Evolutionary conservation across 495 filamentous ascomycete species (phyloP).

Genomic region (Entonaema liquescens): DNA sequence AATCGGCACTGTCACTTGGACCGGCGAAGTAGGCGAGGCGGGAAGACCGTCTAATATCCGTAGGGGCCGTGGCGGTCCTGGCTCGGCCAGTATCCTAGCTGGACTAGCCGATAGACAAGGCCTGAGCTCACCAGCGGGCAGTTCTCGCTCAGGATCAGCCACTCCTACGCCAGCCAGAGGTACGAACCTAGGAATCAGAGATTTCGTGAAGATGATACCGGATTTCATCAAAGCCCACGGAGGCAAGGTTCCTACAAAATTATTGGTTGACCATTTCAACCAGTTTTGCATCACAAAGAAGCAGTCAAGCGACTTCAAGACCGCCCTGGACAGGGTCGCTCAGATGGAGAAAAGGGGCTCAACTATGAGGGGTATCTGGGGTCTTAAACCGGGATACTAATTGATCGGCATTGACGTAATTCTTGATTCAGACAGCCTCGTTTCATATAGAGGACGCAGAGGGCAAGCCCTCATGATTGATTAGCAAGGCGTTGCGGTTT

Average conservation of each 20-base stretch:
- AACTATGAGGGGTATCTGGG: conserved; percentile 56
- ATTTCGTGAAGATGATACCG: conserved; percentile 78
- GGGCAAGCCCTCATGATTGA: background rate
- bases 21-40: conserved; percentile 78
- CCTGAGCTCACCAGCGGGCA: conserved; percentile 45
- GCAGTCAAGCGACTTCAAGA: conserved; percentile 59
- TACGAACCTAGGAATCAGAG: conserved; percentile 49
- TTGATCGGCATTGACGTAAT: conserved; percentile 5
- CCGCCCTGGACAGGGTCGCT: conserved; percentile 60
- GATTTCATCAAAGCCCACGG: conserved; percentile 76
- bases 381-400: conserved; percentile 44
- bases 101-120: conserved; percentile 67
- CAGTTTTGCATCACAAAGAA: conserved; percentile 55
- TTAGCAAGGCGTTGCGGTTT: conserved; percentile 4
- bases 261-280: conserved; percentile 80
- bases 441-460: background rate
- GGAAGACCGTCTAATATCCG: conserved; percentile 62
- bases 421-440: background rate
- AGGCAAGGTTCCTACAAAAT: conserved; percentile 74
- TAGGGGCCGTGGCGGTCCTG: conserved; percentile 51
- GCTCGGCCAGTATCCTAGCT: conserved; percentile 66
- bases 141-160: conserved; percentile 40
- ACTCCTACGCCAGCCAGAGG: conserved; percentile 27
- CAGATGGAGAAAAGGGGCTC: conserved; percentile 52
- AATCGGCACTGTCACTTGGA: conserved; percentile 93